Evolutionary conservation across 306 rosid species (phyloP).

Genomic region (Malus fusca): DNA sequence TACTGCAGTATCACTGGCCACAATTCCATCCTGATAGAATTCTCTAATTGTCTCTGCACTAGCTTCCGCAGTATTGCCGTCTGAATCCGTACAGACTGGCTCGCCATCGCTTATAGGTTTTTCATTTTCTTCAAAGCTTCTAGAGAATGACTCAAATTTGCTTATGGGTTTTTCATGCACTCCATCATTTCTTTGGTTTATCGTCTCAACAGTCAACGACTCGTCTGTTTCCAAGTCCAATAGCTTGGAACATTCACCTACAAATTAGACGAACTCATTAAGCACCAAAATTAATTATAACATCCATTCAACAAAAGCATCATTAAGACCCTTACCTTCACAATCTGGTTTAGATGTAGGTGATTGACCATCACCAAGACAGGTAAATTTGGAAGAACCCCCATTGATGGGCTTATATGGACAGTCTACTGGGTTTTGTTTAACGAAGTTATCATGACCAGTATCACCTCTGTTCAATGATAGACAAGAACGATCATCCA

Average conservation of each 20-base stretch:
- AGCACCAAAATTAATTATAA: background rate
- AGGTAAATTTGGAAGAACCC: background rate
- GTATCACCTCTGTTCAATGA: background rate
- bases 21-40: background rate
- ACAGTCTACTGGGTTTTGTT: background rate
- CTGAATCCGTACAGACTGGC: background rate
- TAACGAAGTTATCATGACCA: background rate
- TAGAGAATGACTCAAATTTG: too few species aligned
- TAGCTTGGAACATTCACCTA: slow-evolving; percentile 8
- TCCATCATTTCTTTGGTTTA: background rate
- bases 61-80: background rate
- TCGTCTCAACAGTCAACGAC: background rate
- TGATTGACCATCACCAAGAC: background rate
- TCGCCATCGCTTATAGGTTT: too few species aligned
- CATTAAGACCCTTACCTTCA: slow-evolving; percentile 1
- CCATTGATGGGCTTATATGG: background rate
- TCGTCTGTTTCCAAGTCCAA: slow-evolving; percentile 7
- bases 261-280: background rate
- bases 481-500: background rate
- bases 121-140: too few species aligned
- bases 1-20: background rate
- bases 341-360: background rate
- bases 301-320: background rate
- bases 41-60: background rate
- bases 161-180: background rate